Evolutionary conservation across 305 asterid genomes (phyloP).

Genomic region (Fraxinus ornus): DNA sequence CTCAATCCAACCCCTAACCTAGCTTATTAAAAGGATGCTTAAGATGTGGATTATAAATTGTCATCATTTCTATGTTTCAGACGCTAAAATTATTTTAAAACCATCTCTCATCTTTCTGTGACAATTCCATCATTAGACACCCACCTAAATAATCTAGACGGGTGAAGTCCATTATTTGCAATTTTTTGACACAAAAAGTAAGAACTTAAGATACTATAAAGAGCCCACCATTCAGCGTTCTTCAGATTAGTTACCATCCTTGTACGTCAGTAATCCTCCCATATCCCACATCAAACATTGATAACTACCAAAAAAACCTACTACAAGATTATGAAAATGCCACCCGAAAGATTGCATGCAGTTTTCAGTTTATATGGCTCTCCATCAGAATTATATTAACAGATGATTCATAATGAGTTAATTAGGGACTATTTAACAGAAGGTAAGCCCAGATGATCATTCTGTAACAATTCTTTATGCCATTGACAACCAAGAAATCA

Average conservation of each 20-base stretch:
- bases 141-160: not conserved
- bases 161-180: not conserved
- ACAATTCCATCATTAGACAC: not conserved
- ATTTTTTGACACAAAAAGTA: not conserved
- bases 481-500: not conserved
- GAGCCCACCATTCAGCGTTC: not conserved
- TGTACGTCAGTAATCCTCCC: not conserved
- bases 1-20: not conserved
- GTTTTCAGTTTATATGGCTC: not conserved
- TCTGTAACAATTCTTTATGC: not conserved
- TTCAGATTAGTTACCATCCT: not conserved
- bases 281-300: not conserved
- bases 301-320: not conserved
- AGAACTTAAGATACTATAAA: not conserved
- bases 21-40: not conserved
- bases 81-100: not conserved
- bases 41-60: not conserved
- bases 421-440: not conserved
- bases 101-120: not conserved
- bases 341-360: not conserved
- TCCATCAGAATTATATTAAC: not conserved
- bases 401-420: not conserved
- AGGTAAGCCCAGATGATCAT: not conserved
- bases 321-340: not conserved
- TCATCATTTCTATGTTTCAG: not conserved